Conservation (phyloP, 2,329 filamentous ascomycete genomes). For the Xylaria digitata region DNA sequence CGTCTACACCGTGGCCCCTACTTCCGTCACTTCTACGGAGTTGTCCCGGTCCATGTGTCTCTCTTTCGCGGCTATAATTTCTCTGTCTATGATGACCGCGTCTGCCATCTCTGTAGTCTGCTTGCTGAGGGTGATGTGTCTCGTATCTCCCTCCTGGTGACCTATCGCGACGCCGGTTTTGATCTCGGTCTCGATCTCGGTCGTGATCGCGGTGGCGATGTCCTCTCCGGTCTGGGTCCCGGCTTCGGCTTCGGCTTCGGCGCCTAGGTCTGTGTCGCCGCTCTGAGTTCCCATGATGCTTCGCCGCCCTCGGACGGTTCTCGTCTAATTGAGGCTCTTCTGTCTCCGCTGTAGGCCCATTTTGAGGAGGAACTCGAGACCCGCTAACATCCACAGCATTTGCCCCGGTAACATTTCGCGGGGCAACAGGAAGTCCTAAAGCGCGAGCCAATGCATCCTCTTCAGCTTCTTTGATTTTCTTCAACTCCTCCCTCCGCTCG, state of each 20-base stretch:
- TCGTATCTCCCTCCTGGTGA: slow-evolving; percentile 46
- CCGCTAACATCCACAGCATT: slow-evolving; percentile 74
- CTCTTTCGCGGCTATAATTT: slow-evolving; percentile 41
- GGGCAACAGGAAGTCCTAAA: slow-evolving; percentile 79
- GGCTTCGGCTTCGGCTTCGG: slow-evolving; percentile 48
- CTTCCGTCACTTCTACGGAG: slow-evolving; percentile 40
- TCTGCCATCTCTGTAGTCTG: slow-evolving; percentile 60
- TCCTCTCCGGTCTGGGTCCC: slow-evolving; percentile 46
- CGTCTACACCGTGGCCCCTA: slow-evolving; percentile 43
- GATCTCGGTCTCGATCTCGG: slow-evolving; percentile 41
- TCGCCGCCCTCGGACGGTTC: slow-evolving; percentile 39
- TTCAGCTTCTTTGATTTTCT: slow-evolving; percentile 84
- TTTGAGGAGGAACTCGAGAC: slow-evolving; percentile 49
- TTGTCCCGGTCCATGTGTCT: slow-evolving; percentile 34
- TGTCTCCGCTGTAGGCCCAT: slow-evolving; percentile 31
- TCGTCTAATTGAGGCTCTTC: slow-evolving; percentile 39
- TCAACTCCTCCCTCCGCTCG: slow-evolving; percentile 80
- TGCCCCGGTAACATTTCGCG: slow-evolving; percentile 67
- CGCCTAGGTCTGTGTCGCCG: slow-evolving; percentile 52
- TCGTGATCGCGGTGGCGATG: slow-evolving; percentile 50
- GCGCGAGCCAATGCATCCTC: slow-evolving; percentile 89
- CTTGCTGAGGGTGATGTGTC: slow-evolving; percentile 40
- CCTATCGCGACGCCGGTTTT: slow-evolving; percentile 46
- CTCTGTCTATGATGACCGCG: slow-evolving; percentile 54
- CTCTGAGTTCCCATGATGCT: slow-evolving; percentile 49